Evolutionary conservation across 768 basidiomycete species (phyloP).

Genomic region (Cystofilobasidium capitatum): DNA sequence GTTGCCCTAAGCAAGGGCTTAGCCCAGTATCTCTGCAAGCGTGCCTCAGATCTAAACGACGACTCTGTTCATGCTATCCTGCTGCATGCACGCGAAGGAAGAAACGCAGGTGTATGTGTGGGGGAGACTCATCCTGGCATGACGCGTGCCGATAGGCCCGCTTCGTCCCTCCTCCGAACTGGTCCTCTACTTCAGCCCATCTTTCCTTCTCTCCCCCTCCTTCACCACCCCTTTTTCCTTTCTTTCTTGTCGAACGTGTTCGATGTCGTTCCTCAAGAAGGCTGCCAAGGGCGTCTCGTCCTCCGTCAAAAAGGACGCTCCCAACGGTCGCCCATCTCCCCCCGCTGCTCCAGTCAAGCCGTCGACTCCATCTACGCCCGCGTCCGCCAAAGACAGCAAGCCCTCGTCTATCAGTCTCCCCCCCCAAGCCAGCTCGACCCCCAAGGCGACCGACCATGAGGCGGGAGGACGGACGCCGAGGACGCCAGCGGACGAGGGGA

Average conservation of each 20-base stretch:
- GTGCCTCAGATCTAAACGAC: too few species aligned
- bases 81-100: too few species aligned
- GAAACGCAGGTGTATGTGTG: too few species aligned
- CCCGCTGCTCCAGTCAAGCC: not conserved
- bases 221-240: not conserved
- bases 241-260: not conserved
- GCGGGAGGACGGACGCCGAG: conserved; percentile 37
- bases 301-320: not conserved
- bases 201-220: not conserved
- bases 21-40: too few species aligned
- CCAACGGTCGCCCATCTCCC: not conserved
- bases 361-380: not conserved
- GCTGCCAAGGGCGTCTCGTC: conserved; percentile 1
- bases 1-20: too few species aligned
- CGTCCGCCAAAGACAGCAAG: not conserved
- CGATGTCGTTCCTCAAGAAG: conserved; percentile 7
- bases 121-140: too few species aligned
- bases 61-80: too few species aligned
- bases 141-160: too few species aligned
- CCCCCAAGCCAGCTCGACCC: not conserved
- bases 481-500: conserved; percentile 86
- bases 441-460: not conserved
- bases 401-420: conserved; percentile 17
- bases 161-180: not conserved
- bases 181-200: not conserved